Conservation (phyloP, 768 basidiomycete genomes). For the Naganishia kalamii region DNA sequence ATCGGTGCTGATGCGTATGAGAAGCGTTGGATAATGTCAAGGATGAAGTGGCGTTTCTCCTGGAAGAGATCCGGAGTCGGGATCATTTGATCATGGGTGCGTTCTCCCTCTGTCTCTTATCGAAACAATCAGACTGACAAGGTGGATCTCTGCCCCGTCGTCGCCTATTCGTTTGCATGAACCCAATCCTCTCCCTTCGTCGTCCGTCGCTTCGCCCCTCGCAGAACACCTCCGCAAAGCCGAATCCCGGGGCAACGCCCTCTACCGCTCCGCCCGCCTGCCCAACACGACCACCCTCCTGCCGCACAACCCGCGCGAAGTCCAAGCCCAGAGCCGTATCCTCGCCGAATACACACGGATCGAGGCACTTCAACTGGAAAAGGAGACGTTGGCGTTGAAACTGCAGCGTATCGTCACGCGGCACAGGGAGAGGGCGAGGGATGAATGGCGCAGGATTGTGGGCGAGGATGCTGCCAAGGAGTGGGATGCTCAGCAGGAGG, state of each 20-base stretch:
- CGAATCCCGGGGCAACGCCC: background rate
- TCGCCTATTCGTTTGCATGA: background rate
- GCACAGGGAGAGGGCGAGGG: conserved; percentile 35
- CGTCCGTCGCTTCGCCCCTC: background rate
- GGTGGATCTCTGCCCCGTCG: no score
- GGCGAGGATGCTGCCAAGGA: conserved; percentile 32
- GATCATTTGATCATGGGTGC: conserved; percentile 38
- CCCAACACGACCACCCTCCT: conserved; percentile 19
- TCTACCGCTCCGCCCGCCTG: conserved; percentile 24
- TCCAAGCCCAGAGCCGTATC: conserved; percentile 35
- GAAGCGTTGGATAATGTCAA: conserved; percentile 42
- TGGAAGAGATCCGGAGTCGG: conserved; percentile 42
- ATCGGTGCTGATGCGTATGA: background rate
- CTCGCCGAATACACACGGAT: conserved; percentile 41
- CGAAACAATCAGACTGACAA: no score
- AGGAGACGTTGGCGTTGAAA: conserved; percentile 35
- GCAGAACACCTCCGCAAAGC: conserved; percentile 9
- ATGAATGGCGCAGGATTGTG: conserved; percentile 43
- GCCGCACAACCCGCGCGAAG: conserved; percentile 32
- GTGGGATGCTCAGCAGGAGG: conserved; percentile 28
- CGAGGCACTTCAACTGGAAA: conserved; percentile 40
- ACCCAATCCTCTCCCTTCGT: background rate
- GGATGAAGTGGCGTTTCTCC: conserved; percentile 38
- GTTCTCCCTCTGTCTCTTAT: no score
- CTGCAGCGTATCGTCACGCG: conserved; percentile 38